Evolutionary conservation across 2,329 filamentous ascomycete species (phyloP).

Genomic region (Albophoma yamanashiensis): DNA sequence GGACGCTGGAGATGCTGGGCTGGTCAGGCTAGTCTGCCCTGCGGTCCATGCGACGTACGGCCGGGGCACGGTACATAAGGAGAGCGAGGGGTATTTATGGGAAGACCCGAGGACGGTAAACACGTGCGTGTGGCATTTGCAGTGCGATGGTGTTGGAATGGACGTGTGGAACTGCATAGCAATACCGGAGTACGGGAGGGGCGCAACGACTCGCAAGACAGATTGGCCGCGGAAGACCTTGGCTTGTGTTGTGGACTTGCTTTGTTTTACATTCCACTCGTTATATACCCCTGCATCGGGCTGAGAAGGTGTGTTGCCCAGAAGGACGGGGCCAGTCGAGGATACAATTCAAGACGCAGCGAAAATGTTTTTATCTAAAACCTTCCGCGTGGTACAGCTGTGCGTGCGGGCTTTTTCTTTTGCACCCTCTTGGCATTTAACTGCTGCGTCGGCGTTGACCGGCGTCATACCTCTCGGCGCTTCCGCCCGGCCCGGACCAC

Average conservation of each 20-base stretch:
- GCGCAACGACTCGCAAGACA: neutral
- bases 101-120: neutral
- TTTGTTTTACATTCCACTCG: slow-evolving; percentile 1
- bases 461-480: no score
- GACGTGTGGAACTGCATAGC: slow-evolving; percentile 16
- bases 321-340: neutral
- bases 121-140: neutral
- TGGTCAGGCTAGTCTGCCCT: slow-evolving; percentile 26
- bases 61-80: neutral
- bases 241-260: neutral
- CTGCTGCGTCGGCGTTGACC: no score
- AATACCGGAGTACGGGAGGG: slow-evolving; percentile 16
- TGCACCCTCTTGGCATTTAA: no score
- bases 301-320: neutral
- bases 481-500: no score
- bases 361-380: neutral
- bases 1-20: slow-evolving; percentile 46
- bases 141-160: slow-evolving; percentile 12
- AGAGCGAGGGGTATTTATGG: neutral
- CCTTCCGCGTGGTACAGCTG: no score
- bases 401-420: no score
- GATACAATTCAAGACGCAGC: neutral
- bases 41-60: neutral
- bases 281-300: neutral
- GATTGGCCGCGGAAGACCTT: neutral